These are phyloP conservation scores for Mycosarcoma maydis DNA, from an alignment of 1,284 basidiomycete species.

Conservation along the genomic window DNA sequence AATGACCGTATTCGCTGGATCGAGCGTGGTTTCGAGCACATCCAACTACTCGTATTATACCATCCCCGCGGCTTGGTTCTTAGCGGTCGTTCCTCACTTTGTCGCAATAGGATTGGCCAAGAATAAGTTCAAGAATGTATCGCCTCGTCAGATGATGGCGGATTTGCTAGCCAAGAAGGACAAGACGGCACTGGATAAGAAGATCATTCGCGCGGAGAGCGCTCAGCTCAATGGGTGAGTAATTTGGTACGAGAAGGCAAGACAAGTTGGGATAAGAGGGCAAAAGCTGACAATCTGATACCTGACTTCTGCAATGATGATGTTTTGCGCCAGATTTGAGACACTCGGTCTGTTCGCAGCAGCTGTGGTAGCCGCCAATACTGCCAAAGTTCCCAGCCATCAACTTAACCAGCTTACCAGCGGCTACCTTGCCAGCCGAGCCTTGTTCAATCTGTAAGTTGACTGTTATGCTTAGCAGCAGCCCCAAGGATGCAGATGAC, in stretches of 20 bases:
- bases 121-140: slow-evolving; percentile 26
- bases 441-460: slow-evolving; percentile 51
- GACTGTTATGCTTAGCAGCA: too few relatives aligned
- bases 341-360: slow-evolving; percentile 38
- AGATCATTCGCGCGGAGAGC: slow-evolving; percentile 41
- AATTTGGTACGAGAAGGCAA: too few relatives aligned
- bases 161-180: slow-evolving; percentile 38
- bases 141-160: slow-evolving; percentile 37
- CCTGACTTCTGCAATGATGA: not conserved
- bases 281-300: slow-evolving; percentile 1
- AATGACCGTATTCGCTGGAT: slow-evolving; percentile 26
- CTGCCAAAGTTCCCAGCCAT: slow-evolving; percentile 45
- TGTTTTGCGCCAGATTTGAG: slow-evolving; percentile 19
- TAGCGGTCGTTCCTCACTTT: slow-evolving; percentile 35
- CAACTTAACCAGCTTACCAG: slow-evolving; percentile 50
- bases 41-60: slow-evolving; percentile 43
- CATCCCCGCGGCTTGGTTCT: slow-evolving; percentile 35
- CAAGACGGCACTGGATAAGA: slow-evolving; percentile 37
- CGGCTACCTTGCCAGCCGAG: slow-evolving; percentile 46
- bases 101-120: slow-evolving; percentile 11
- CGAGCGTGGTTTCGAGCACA: slow-evolving; percentile 5
- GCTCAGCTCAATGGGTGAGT: slow-evolving; percentile 35
- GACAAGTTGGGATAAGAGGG: not conserved
- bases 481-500: too few relatives aligned
- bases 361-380: slow-evolving; percentile 52